These are phyloP conservation scores for Chlamydomonas incerta DNA, from an alignment of 139 green algal species.

Conservation along the genomic window DNA sequence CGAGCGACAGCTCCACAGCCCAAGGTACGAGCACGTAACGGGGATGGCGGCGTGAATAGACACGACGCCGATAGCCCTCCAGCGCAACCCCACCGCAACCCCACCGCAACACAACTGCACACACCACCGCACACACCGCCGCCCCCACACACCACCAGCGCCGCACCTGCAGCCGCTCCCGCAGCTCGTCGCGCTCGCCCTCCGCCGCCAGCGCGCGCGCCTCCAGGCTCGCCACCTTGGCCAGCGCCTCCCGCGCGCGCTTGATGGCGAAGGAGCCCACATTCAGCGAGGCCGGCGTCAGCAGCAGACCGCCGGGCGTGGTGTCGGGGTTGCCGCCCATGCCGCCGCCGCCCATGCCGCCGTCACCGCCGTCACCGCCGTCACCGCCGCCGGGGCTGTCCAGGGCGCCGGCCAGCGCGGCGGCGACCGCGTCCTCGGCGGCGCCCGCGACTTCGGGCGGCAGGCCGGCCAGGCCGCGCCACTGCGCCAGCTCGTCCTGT, in stretches of 20 bases:
- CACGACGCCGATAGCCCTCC: too few relatives aligned
- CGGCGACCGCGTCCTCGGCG: background rate
- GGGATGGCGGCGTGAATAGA: too few relatives aligned
- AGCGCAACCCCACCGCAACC: too few relatives aligned
- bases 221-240: conserved; percentile 4
- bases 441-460: background rate
- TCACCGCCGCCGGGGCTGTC: background rate
- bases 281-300: background rate
- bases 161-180: conserved; percentile 23
- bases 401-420: background rate
- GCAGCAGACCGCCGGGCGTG: background rate
- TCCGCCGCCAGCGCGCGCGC: background rate
- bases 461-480: conserved; percentile 37
- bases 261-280: conserved; percentile 44
- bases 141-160: too few relatives aligned
- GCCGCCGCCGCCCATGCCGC: background rate
- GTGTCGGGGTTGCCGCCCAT: background rate
- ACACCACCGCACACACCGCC: too few relatives aligned
- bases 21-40: background rate
- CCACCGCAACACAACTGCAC: too few relatives aligned
- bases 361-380: background rate
- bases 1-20: too few relatives aligned
- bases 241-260: conserved; percentile 40
- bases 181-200: conserved; percentile 27
- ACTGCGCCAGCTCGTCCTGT: conserved; percentile 18